Evolutionary conservation across 192 early-diverging fungal species (phyloP).

Genomic region (Spinellus fusiger): DNA sequence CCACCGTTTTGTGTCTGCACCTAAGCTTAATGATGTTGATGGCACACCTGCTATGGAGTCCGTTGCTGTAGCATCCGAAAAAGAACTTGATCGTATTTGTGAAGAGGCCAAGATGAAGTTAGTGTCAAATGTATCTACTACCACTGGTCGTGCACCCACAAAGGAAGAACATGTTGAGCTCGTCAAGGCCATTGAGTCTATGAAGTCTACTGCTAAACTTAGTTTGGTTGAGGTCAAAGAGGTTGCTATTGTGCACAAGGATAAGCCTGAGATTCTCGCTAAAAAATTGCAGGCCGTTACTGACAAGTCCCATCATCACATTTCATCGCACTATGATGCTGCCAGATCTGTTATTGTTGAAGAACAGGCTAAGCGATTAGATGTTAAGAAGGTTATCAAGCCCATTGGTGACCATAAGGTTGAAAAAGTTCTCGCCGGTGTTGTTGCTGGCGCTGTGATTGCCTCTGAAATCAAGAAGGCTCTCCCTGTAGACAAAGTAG

Average conservation of each 20-base stretch:
- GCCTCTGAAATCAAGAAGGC: background rate
- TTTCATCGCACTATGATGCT: background rate
- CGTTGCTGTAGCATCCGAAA: background rate
- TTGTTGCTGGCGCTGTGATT: background rate
- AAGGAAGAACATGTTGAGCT: background rate
- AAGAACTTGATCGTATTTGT: background rate
- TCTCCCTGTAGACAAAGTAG: background rate
- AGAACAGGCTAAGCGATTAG: background rate
- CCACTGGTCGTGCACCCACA: background rate
- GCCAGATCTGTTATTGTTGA: background rate
- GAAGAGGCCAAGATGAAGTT: background rate
- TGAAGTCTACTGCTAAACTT: background rate
- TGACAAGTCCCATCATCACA: background rate
- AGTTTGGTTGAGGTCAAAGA: background rate
- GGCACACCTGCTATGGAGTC: background rate
- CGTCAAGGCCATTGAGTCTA: background rate
- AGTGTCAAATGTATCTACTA: background rate
- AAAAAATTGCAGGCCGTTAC: background rate
- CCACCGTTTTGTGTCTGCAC: too few relatives aligned
- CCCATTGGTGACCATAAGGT: background rate
- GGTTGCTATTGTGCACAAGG: background rate
- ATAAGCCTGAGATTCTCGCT: background rate
- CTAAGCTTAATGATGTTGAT: background rate
- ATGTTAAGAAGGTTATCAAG: background rate
- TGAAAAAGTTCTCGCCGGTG: background rate